Conservation (phyloP, 441 rosid genomes). For the Adansonia madagascariensis region DNA sequence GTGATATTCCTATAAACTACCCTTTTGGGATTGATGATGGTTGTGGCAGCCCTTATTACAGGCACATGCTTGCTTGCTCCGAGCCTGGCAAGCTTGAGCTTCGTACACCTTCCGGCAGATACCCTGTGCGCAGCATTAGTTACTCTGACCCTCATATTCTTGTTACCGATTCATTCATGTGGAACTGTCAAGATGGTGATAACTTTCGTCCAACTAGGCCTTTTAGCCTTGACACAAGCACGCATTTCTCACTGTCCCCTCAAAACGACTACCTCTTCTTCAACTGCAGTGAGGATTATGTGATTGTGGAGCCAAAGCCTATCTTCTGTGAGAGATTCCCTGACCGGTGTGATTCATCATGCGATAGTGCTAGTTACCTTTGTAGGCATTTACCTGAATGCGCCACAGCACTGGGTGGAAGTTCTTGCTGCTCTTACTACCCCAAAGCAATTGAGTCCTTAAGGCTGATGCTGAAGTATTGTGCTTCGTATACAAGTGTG, state of each 20-base stretch:
- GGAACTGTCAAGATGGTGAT: constrained; percentile 73
- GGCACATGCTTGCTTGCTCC: constrained; percentile 80
- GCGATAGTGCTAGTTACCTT: constrained; percentile 85
- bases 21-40: constrained; percentile 91
- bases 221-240: constrained; percentile 87
- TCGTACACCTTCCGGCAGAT: constrained; percentile 82
- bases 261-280: constrained; percentile 92
- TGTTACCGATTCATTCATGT: constrained; percentile 82
- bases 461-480: constrained; percentile 78
- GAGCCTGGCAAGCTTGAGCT: constrained; percentile 64
- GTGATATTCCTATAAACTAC: constrained; percentile 66
- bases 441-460: constrained; percentile 85
- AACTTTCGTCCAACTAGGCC: constrained; percentile 76
- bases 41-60: constrained; percentile 88
- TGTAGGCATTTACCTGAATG: constrained; percentile 91
- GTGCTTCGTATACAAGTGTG: constrained; percentile 78
- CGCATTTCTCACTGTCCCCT: constrained; percentile 73
- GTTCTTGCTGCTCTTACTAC: constrained; percentile 83
- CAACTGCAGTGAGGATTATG: constrained; percentile 72
- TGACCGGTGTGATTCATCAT: constrained; percentile 81
- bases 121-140: constrained; percentile 70
- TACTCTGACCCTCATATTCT: constrained; percentile 84
- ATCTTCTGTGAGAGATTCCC: constrained; percentile 87
- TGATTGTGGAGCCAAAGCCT: constrained; percentile 80
- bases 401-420: constrained; percentile 44